Base-by-base conservation (phyloP, 2,329 filamentous ascomycete species). In the Sporothrix sp. region DNA sequence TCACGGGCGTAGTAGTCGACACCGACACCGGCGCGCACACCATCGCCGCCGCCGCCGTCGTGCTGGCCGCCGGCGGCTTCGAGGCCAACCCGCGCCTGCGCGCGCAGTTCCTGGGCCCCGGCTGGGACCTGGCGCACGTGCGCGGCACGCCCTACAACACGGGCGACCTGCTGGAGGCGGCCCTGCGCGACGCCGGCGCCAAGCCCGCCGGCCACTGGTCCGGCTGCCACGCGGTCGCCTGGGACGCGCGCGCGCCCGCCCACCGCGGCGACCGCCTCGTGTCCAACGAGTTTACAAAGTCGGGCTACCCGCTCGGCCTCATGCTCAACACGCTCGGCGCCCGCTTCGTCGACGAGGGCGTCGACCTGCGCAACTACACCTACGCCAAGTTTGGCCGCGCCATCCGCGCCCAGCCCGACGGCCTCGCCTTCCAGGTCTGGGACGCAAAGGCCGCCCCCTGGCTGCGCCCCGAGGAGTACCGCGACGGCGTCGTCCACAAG, bases 261-360 rank as follows among this genome's bases (percentile, higher is more conserved):
- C 60, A 78, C 54, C 65, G 66, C 0, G 81, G 81, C 4, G 75
- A 84, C 56, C 70, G 77, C 2, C 65, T 64, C n/a, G 64, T 77
- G 2, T 80, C 81, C 3, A 85, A 85, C 58, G 74, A 84, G 60
- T 83, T 75, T 59, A 85, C 81, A 7, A 85, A 85, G 59, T 82
- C 76, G 14, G 82, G 81, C 1, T 85, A 85, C 56, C 81, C 82
- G 0, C 66, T 85, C 0, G 82, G 81, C 0, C 56, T 85, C 11
- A 84, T 83, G 74, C 52, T 85, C 14, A 85, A 85, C 57, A 61
- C 63, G 0, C 58, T 73, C 0, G 82, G 81, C 0, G 59, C 72
- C 37, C 68, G 82, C 1, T 85, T 85, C 58, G 79, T 85, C 0
- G 81, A 85, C 57, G 82, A 85, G 59, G 82, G 81, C 0, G 58